Evolutionary conservation across 2,329 filamentous ascomycete genomes (phyloP).

Genomic region (Apiospora saccharicola): DNA sequence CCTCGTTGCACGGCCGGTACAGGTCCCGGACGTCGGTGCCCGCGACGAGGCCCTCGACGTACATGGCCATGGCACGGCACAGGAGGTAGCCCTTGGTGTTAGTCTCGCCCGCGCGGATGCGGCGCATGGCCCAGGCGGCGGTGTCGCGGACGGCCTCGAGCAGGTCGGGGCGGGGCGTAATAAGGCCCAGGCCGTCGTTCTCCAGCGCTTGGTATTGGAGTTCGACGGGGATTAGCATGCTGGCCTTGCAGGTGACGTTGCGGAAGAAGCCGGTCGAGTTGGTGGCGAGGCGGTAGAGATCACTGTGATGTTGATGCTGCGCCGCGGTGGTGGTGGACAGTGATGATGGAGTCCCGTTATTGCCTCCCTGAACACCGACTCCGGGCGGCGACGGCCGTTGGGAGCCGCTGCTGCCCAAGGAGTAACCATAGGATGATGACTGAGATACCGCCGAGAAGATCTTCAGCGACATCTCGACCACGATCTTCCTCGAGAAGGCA

Average conservation of each 20-base stretch:
- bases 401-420: background rate
- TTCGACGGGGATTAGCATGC: slow-evolving; percentile 49
- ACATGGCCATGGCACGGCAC: slow-evolving; percentile 44
- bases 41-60: slow-evolving; percentile 51
- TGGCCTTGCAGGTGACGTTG: slow-evolving; percentile 43
- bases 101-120: slow-evolving; percentile 58
- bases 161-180: slow-evolving; percentile 49
- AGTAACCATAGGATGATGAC: slow-evolving; percentile 27
- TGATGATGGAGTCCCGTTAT: background rate
- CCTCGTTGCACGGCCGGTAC: slow-evolving; percentile 43
- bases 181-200: slow-evolving; percentile 46
- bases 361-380: background rate
- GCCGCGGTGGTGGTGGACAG: background rate
- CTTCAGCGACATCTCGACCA: slow-evolving; percentile 56
- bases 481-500: slow-evolving; percentile 58
- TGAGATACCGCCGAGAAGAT: slow-evolving; percentile 52
- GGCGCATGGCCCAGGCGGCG: slow-evolving; percentile 47
- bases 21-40: slow-evolving; percentile 46
- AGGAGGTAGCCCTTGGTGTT: slow-evolving; percentile 62
- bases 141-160: slow-evolving; percentile 51
- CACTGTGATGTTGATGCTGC: slow-evolving; percentile 31
- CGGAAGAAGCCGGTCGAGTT: slow-evolving; percentile 53
- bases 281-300: slow-evolving; percentile 48
- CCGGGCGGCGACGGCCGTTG: background rate
- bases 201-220: slow-evolving; percentile 50